Evolutionary conservation across 2,329 filamentous ascomycete species (phyloP).

Genomic region (Botrytis pseudocinerea): DNA sequence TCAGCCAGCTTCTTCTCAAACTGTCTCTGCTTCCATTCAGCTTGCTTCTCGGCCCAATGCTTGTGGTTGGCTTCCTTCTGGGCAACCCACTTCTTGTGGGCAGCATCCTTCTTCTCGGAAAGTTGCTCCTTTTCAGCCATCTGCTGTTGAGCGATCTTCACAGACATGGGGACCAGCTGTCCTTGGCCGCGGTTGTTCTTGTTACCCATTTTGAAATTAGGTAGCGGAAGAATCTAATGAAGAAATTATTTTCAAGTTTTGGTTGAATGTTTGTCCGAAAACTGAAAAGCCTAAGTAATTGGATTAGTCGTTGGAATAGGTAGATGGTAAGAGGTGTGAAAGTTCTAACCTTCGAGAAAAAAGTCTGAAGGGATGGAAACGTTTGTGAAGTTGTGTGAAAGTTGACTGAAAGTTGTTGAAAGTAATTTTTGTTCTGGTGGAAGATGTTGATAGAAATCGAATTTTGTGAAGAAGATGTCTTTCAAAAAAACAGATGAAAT

Average conservation of each 20-base stretch:
- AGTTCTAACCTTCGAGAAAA: background rate
- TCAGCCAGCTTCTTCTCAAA: background rate
- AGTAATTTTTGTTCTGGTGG: too few species aligned
- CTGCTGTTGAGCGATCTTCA: background rate
- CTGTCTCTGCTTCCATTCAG: background rate
- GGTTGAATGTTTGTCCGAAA: background rate
- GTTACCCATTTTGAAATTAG: background rate
- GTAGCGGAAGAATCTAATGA: too few species aligned
- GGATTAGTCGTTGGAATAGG: background rate
- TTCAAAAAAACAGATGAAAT: background rate
- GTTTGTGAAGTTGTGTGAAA: background rate
- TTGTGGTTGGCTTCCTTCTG: too few species aligned
- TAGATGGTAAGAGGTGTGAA: too few species aligned
- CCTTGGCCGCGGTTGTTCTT: background rate
- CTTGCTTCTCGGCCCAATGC: background rate
- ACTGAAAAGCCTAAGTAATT: background rate
- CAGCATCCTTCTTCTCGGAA: background rate
- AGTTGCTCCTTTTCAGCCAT: background rate
- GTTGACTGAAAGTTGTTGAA: too few species aligned
- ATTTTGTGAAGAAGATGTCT: background rate
- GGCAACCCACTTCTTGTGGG: background rate
- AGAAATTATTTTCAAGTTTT: background rate
- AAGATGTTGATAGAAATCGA: background rate
- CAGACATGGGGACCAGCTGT: background rate
- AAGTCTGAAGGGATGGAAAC: background rate